These are phyloP conservation scores for Lachancea cidri DNA, from an alignment of 805 yeast species.

Conservation along the genomic window DNA sequence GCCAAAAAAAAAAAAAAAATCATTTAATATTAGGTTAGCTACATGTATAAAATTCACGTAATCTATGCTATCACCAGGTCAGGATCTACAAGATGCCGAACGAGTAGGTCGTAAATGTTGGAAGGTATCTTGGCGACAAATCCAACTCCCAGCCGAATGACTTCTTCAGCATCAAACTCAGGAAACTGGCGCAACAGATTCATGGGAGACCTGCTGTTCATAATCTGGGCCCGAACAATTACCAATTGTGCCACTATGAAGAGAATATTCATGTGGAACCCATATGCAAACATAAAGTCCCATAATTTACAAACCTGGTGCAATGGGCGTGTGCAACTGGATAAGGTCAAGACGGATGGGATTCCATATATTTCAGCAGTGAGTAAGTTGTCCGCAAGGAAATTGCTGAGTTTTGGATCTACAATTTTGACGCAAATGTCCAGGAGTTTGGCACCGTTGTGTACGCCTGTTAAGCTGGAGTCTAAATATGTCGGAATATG, in stretches of 20 bases:
- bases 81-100: conserved; percentile 28
- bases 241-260: conserved; percentile 81
- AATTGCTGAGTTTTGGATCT: conserved; percentile 66
- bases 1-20: neutral
- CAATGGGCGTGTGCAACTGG: conserved; percentile 86
- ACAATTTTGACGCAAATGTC: conserved; percentile 66
- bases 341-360: conserved; percentile 73
- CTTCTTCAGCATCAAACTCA: conserved; percentile 60
- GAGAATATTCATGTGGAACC: conserved; percentile 79
- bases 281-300: conserved; percentile 91
- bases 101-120: conserved; percentile 42
- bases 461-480: conserved; percentile 75
- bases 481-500: conserved; percentile 76
- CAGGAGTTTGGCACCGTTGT: conserved; percentile 66
- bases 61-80: conserved; percentile 7
- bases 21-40: too few relatives aligned
- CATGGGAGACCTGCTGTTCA: conserved; percentile 63
- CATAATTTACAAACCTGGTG: conserved; percentile 70
- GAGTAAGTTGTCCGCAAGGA: conserved; percentile 39
- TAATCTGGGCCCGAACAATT: conserved; percentile 56
- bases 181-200: conserved; percentile 63
- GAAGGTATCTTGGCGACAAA: conserved; percentile 72
- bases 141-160: conserved; percentile 73
- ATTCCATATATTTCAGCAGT: conserved; percentile 86
- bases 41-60: neutral